Evolutionary conservation across 257 asterid genomes (phyloP).

Genomic region (Salvia splendens): DNA sequence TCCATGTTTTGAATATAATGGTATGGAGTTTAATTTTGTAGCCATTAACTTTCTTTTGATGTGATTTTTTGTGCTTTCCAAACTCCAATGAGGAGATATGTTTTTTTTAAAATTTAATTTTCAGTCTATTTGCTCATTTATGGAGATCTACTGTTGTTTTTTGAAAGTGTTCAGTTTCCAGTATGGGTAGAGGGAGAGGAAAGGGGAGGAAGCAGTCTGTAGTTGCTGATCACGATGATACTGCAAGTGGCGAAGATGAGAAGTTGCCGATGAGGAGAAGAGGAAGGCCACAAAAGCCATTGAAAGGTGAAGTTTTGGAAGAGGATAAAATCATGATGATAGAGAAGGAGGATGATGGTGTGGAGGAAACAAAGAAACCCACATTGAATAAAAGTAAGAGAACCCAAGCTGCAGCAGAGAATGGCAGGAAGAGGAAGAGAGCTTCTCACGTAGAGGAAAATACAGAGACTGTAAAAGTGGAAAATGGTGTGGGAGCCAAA

Average conservation of each 20-base stretch:
- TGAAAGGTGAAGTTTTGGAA: slow-evolving; percentile 54
- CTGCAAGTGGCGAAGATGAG: slow-evolving; percentile 75
- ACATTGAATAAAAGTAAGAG: slow-evolving; percentile 42
- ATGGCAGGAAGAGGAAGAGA: slow-evolving; percentile 67
- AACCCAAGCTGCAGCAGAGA: slow-evolving; percentile 49
- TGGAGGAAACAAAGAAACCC: slow-evolving; percentile 42
- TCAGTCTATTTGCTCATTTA: not conserved
- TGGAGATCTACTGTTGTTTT: slow-evolving; percentile 44
- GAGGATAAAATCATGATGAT: slow-evolving; percentile 46
- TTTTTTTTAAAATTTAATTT: not conserved
- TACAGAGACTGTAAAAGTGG: slow-evolving; percentile 48
- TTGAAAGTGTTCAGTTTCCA: slow-evolving; percentile 23
- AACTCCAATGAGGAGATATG: slow-evolving; percentile 8
- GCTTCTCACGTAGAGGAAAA: slow-evolving; percentile 53
- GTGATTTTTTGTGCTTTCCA: slow-evolving; percentile 17
- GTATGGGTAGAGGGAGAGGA: slow-evolving; percentile 79
- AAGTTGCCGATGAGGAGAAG: slow-evolving; percentile 62
- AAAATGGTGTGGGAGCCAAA: slow-evolving; percentile 42
- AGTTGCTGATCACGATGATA: slow-evolving; percentile 48
- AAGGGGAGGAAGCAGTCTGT: slow-evolving; percentile 62
- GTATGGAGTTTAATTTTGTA: slow-evolving; percentile 12
- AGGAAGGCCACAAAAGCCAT: slow-evolving; percentile 73
- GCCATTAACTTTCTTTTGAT: not conserved
- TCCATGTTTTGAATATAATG: not conserved
- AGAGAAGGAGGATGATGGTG: slow-evolving; percentile 45